phyloP scores from a whole-genome alignment of 139 green algal genomes.

The Edaphochlamys debaryana region DNA sequence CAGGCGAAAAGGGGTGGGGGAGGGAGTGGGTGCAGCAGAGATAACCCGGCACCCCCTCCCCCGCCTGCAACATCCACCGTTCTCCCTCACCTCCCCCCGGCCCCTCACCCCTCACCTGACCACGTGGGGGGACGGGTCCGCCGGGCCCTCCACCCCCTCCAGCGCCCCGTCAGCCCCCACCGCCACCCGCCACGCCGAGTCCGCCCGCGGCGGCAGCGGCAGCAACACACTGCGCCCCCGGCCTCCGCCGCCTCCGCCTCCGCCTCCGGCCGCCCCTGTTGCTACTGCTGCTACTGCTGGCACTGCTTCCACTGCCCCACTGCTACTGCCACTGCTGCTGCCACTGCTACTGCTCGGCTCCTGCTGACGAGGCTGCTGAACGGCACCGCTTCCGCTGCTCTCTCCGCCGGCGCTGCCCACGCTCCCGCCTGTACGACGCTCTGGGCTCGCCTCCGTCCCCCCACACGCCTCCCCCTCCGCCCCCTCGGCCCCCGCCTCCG shows the following conservation, averaged over 20 bases:
- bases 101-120: not conserved
- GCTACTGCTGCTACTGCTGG: constrained; percentile 17
- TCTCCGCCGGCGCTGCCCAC: too few species aligned
- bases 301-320: not conserved
- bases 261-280: constrained; percentile 6
- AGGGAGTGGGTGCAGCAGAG: too few species aligned
- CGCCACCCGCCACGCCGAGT: constrained; percentile 39
- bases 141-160: constrained; percentile 19
- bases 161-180: constrained; percentile 45
- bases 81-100: not conserved
- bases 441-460: not conserved
- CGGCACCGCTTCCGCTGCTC: too few species aligned
- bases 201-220: constrained; percentile 16
- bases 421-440: too few species aligned
- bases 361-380: too few species aligned
- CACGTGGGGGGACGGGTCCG: not conserved
- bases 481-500: not conserved
- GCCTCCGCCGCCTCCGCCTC: not conserved
- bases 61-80: too few species aligned
- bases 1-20: too few species aligned
- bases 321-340: not conserved
- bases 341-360: too few species aligned
- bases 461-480: not conserved
- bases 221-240: constrained; percentile 1
- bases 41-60: too few species aligned